phyloP scores from a whole-genome alignment of 129 eudicot genomes.

The Dittrichia graveolens region DNA sequence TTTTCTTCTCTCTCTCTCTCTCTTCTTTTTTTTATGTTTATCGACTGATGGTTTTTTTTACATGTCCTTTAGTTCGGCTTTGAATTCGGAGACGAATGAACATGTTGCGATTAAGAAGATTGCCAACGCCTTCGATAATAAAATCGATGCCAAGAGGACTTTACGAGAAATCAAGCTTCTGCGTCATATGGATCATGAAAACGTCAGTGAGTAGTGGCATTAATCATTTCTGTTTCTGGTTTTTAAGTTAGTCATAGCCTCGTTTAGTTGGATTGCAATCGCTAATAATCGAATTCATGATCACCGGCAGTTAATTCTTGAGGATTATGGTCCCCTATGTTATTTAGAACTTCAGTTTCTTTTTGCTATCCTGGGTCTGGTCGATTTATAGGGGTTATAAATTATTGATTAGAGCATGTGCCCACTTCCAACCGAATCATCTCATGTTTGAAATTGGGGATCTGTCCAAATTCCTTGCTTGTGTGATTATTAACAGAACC shows the following conservation, averaged over 20 bases:
- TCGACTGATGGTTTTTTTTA: background rate
- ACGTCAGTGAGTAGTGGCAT: slow-evolving; percentile 59
- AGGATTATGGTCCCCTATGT: background rate
- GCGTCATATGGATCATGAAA: slow-evolving; percentile 91
- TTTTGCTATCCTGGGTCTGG: slow-evolving; percentile 5
- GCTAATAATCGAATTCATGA: background rate
- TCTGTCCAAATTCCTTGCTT: slow-evolving; percentile 5
- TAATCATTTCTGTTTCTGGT: slow-evolving; percentile 1
- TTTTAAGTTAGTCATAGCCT: background rate
- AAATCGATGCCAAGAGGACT: slow-evolving; percentile 86
- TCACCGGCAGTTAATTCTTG: slow-evolving; percentile 3
- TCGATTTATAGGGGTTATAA: slow-evolving; percentile 4
- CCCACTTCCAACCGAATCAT: slow-evolving; percentile 13
- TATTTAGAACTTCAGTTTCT: background rate
- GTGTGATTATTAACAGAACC: slow-evolving; percentile 10
- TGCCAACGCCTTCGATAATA: slow-evolving; percentile 78
- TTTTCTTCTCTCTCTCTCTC: background rate
- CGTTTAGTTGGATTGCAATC: slow-evolving; percentile 6
- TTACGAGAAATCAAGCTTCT: slow-evolving; percentile 85
- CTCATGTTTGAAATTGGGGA: slow-evolving; percentile 1
- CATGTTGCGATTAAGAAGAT: slow-evolving; percentile 91
- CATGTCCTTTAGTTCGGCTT: slow-evolving; percentile 53
- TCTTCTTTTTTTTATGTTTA: background rate
- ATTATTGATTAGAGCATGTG: background rate
- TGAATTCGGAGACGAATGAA: slow-evolving; percentile 91